Conservation (phyloP, 305 asterid species). For the Fraxinus velutina region DNA sequence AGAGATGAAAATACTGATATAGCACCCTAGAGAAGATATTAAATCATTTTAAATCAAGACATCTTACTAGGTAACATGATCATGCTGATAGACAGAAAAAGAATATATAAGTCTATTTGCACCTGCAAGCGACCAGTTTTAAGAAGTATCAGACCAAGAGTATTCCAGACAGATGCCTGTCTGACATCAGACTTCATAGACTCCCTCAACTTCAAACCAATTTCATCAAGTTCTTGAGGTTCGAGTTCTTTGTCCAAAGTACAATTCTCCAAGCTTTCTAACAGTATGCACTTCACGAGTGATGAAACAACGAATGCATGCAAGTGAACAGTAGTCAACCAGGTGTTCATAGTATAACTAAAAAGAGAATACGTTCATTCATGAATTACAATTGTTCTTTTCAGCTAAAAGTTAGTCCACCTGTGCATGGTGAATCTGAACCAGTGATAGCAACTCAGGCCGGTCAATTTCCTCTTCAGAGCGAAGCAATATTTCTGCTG, state of each 20-base stretch:
- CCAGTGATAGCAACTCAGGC: conserved; percentile 87
- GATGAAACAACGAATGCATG: conserved; percentile 14
- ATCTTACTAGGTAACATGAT: conserved; percentile 17
- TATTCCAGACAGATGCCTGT: conserved; percentile 86
- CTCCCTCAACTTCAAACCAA: conserved; percentile 63
- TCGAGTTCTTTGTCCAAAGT: conserved; percentile 69
- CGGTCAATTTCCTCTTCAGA: conserved; percentile 92
- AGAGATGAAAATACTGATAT: conserved; percentile 72
- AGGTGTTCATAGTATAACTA: neutral
- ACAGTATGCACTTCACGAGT: conserved; percentile 66
- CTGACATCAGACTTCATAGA: conserved; percentile 73
- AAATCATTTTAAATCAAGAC: conserved; percentile 29
- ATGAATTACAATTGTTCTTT: conserved; percentile 9
- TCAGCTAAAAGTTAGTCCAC: conserved; percentile 31
- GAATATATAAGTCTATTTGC: conserved; percentile 18
- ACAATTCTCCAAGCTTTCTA: conserved; percentile 73
- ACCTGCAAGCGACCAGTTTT: conserved; percentile 90
- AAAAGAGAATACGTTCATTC: conserved; percentile 2
- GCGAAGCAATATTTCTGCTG: conserved; percentile 84
- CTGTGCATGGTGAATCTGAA: conserved; percentile 98
- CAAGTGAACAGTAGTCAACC: conserved; percentile 12
- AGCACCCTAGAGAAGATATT: conserved; percentile 67
- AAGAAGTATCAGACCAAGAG: conserved; percentile 76
- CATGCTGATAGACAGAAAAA: conserved; percentile 14
- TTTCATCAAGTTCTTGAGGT: conserved; percentile 71